Base-by-base conservation (phyloP, 2,329 filamentous ascomycete species). In the Fusarium nurragi region DNA sequence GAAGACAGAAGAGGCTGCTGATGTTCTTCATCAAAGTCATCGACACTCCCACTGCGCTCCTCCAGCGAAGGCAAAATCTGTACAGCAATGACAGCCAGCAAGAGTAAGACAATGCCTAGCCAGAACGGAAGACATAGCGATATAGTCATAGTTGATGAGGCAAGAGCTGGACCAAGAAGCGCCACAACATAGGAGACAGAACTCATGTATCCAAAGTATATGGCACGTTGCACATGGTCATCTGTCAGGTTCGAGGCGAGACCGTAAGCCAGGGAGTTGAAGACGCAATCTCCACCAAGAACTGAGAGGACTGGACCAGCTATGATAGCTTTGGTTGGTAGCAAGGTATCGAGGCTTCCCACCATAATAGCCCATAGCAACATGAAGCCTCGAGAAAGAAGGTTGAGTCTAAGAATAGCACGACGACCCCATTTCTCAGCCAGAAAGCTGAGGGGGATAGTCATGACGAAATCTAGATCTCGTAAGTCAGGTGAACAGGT, bases 181-280 rank as follows among this genome's bases (percentile, higher is more conserved):
- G 78, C 78, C 14, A 83, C 79, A 0, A 83, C 77, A 45, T 82
- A 83, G 4, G 81, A 77, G 7, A 83, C 70, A 4, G 82, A 82
- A 64, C 80, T 81, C 74, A 82, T 81, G 71, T 82, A 83, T 28
- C 81, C 81, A 65, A 84, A 84, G 64, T 81, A 83, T 3, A 80
- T 80, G 10, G 81, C 81, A 9, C 81, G 80, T 73, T 77, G 72
- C 7, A 80, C 76, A 40, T 77, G 74, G 46, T 83, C 80, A 6
- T 81, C 77, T 0, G 81, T 80, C 21, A 81, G 69, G 2, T 76
- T 74, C 1, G 82, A 78, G 0, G 80, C 80, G 6, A 83, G 75
- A 2, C 79, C 72, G 47, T 83, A 84, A 4, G 79, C 76, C 38
- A 84, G 78, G 19, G 82, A 83, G 56, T 82, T 83, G 67, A 84